Percentiles rank a stretch among this genome's conserved stretches.
phyloP scores from a whole-genome alignment of 129 eudicot species.

The Kitagawia praeruptora region DNA sequence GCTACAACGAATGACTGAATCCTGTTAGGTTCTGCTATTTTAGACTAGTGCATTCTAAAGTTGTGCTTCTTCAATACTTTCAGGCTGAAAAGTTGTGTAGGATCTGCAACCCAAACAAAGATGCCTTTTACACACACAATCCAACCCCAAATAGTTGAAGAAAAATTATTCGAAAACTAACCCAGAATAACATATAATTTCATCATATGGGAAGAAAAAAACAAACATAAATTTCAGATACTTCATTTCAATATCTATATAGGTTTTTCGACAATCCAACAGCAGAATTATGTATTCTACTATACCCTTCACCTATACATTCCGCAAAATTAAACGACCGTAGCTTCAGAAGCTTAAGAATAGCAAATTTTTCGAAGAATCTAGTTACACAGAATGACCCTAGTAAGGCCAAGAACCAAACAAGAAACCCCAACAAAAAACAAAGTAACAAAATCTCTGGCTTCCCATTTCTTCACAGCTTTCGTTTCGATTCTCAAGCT shows the following conservation, averaged over 20 bases:
- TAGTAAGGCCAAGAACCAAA: slow-evolving; percentile 56
- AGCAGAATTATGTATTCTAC: not conserved
- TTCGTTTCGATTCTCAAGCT: slow-evolving; percentile 66
- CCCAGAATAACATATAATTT: not conserved
- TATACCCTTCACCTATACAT: not conserved
- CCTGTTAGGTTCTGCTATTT: no score
- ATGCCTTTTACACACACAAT: no score
- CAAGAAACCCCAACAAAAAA: slow-evolving; percentile 66
- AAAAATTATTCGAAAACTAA: not conserved
- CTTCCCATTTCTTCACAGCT: slow-evolving; percentile 67
- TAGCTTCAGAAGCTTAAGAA: not conserved
- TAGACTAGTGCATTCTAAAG: no score
- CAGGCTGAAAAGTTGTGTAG: no score
- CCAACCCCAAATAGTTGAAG: no score
- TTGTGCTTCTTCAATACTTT: no score
- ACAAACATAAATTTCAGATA: no score
- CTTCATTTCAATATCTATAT: not conserved
- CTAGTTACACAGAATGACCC: slow-evolving; percentile 64
- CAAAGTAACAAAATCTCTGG: slow-evolving; percentile 60
- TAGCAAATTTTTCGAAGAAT: not conserved
- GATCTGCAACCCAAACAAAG: no score
- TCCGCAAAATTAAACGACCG: not conserved
- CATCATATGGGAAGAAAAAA: not conserved
- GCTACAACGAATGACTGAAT: no score
- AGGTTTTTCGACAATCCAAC: not conserved